phyloP scores from a whole-genome alignment of 768 basidiomycete genomes.

The Suillus subalutaceus region DNA sequence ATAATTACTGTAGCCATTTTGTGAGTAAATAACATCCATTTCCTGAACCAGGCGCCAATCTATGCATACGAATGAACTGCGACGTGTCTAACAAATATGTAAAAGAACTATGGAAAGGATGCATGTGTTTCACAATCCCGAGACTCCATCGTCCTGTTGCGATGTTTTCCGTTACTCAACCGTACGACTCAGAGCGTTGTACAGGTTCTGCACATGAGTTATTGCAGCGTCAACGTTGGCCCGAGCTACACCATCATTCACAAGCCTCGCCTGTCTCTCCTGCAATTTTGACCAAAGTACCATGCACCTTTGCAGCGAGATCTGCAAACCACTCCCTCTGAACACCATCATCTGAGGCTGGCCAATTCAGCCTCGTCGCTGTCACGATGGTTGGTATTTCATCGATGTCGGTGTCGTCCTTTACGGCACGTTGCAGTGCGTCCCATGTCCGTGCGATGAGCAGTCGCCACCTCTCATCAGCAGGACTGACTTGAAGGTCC shows the following conservation, averaged over 20 bases:
- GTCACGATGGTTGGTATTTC: background rate
- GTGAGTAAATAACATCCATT: too few relatives aligned
- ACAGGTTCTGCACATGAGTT: background rate
- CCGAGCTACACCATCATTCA: background rate
- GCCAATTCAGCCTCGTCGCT: background rate
- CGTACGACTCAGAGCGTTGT: background rate
- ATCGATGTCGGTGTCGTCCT: too few relatives aligned
- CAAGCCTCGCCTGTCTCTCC: background rate
- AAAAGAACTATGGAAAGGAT: too few relatives aligned
- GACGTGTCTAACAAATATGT: too few relatives aligned
- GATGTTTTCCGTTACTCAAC: background rate
- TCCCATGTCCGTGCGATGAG: background rate
- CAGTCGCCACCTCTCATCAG: background rate
- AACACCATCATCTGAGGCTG: background rate
- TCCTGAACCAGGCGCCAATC: too few relatives aligned
- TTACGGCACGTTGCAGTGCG: too few relatives aligned
- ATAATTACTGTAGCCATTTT: background rate
- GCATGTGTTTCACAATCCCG: too few relatives aligned
- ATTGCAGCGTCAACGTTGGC: background rate
- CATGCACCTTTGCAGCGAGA: background rate
- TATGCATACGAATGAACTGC: too few relatives aligned
- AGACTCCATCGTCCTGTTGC: background rate
- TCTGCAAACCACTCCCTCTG: background rate
- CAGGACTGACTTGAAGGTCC: background rate
- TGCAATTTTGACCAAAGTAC: background rate